Evolutionary conservation across 2,329 filamentous ascomycete species (phyloP).

Genomic region (Fragosphaeria purpurea): DNA sequence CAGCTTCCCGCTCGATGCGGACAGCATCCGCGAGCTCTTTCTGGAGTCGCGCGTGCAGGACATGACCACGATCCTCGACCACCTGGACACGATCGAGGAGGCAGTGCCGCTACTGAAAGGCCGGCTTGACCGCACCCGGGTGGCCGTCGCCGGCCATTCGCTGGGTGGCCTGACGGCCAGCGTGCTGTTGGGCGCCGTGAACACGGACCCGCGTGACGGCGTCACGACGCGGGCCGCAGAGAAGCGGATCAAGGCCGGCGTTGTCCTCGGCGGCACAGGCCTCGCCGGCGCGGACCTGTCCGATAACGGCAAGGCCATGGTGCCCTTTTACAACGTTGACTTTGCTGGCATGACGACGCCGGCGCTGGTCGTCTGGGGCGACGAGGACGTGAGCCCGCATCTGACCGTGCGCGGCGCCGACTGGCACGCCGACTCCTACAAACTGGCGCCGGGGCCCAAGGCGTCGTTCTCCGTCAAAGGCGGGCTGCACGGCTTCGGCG

Average conservation of each 20-base stretch:
- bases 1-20: slow-evolving; percentile 10
- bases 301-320: slow-evolving; percentile 17
- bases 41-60: slow-evolving; percentile 25
- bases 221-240: slow-evolving; percentile 16
- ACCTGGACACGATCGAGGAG: slow-evolving; percentile 25
- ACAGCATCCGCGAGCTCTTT: slow-evolving; percentile 17
- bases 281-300: slow-evolving; percentile 21
- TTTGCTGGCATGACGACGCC: slow-evolving; percentile 26
- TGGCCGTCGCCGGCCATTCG: slow-evolving; percentile 31
- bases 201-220: slow-evolving; percentile 22
- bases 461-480: slow-evolving; percentile 24
- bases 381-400: slow-evolving; percentile 24
- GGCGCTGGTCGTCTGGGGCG: slow-evolving; percentile 28
- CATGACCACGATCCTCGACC: slow-evolving; percentile 27
- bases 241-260: slow-evolving; percentile 26
- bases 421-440: slow-evolving; percentile 30
- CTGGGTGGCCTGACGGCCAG: slow-evolving; percentile 23
- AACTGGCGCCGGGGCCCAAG: slow-evolving; percentile 22
- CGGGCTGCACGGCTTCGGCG: slow-evolving; percentile 27
- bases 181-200: slow-evolving; percentile 25
- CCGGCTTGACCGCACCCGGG: slow-evolving; percentile 22
- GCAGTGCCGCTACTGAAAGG: slow-evolving; percentile 22
- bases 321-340: slow-evolving; percentile 23
- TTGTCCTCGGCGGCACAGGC: slow-evolving; percentile 24
- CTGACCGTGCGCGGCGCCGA: slow-evolving; percentile 24